Conservation (phyloP, 257 asterid species). For the Scutellaria minor region DNA sequence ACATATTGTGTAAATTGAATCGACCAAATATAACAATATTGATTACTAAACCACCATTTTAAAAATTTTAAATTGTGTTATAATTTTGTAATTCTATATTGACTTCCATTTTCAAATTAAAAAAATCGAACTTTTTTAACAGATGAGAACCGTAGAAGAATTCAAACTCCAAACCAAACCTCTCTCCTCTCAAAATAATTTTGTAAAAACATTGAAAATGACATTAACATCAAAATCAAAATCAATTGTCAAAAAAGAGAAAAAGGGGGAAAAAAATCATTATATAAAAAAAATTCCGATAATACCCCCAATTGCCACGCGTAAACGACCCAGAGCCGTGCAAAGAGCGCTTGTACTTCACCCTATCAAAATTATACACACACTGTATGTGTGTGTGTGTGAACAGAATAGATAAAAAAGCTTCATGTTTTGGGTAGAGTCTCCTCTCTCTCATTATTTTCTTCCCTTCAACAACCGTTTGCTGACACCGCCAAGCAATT, state of each 20-base stretch:
- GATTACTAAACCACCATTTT: no score
- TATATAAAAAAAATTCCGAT: slow-evolving; percentile 6
- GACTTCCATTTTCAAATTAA: no score
- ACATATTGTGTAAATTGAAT: no score
- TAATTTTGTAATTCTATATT: no score
- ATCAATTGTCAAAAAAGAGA: background rate
- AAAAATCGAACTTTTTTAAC: no score
- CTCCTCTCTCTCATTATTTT: slow-evolving; percentile 26
- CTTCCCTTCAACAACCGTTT: slow-evolving; percentile 47
- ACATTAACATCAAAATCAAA: background rate
- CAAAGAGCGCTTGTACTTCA: slow-evolving; percentile 32
- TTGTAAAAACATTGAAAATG: background rate
- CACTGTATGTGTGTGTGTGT: slow-evolving; percentile 24
- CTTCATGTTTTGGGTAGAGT: slow-evolving; percentile 35
- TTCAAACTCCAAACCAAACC: background rate
- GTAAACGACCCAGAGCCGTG: slow-evolving; percentile 6
- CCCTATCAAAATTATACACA: slow-evolving; percentile 35
- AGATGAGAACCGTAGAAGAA: background rate
- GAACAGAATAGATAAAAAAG: slow-evolving; percentile 36
- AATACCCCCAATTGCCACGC: slow-evolving; percentile 44
- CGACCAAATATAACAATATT: no score
- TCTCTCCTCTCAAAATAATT: no score
- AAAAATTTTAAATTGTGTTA: no score
- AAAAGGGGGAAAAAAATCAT: slow-evolving; percentile 13
- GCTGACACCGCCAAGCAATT: slow-evolving; percentile 55